These are phyloP conservation scores for Lipomyces yamanashiensis DNA, from an alignment of 805 yeast species.

Conservation along the genomic window DNA sequence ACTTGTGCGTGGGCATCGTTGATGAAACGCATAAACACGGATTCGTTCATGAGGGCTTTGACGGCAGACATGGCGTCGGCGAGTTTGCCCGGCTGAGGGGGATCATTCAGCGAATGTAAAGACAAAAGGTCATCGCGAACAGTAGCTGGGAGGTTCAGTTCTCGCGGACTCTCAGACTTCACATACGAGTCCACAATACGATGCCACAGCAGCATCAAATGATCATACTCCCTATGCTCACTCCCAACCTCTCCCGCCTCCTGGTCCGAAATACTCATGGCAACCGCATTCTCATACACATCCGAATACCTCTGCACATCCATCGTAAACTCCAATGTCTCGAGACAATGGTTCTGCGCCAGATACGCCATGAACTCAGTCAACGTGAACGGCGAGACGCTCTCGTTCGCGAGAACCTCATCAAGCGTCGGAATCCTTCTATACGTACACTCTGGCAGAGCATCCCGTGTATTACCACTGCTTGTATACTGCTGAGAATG, in stretches of 20 bases:
- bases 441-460: neutral
- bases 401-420: constrained; percentile 39
- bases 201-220: constrained; percentile 38
- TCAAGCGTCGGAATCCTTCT: constrained; percentile 40
- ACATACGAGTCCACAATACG: constrained; percentile 41
- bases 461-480: neutral
- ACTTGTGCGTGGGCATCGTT: constrained; percentile 20
- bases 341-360: constrained; percentile 43
- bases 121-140: constrained; percentile 39
- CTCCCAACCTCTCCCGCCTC: neutral
- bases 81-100: constrained; percentile 36
- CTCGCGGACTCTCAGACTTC: constrained; percentile 39
- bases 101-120: constrained; percentile 16
- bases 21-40: constrained; percentile 42
- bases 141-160: constrained; percentile 42
- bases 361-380: constrained; percentile 41
- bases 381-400: constrained; percentile 42
- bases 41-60: constrained; percentile 42
- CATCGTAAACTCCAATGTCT: constrained; percentile 43
- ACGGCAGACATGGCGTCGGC: constrained; percentile 36
- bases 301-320: constrained; percentile 41
- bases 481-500: neutral
- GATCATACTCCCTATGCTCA: constrained; percentile 24
- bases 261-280: neutral
- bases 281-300: constrained; percentile 16